Base-by-base conservation (phyloP, 2,329 filamentous ascomycete genomes). In the Macrophomina pseudophaseolina region DNA sequence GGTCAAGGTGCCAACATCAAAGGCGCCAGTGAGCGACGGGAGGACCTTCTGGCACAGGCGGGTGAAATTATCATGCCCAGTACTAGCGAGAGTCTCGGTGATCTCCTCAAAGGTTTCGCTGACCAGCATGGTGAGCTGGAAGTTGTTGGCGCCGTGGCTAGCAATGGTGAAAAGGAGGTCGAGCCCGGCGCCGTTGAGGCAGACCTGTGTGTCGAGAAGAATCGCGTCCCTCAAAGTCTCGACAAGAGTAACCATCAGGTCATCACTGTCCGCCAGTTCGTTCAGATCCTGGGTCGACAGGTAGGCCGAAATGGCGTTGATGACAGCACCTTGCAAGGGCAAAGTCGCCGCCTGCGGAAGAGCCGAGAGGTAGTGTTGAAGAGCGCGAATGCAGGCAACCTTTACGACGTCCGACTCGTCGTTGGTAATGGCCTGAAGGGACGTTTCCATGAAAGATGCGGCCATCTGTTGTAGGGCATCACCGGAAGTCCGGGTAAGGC, bases 91-190 rank as follows among this genome's bases (percentile, higher is more conserved):
- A 1, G 83, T 85, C 60, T 86, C 83, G 5, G 94, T 91, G 66
- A 97, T 89, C 51, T 95, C 92, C 77, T 98, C 94, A 74, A 99
- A 97, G 0, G 92, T 90, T 79, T 99, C 95, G 42, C 88, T 91
- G 30, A 98, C 91, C 62, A 97, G 83, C 81, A 94, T 90, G 0
- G 90, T 93, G 54, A 97, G 87, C 77, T 97, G 94, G 81, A 96
- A 97, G 80, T 97, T 98, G 68, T 87, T 88, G 0, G 94, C 92
- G 33, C 93, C 93, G 74, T 94, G 89, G 76, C 93, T 95, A 28
- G 93, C 94, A 68, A 98, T 88, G 64, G 91, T 87, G 80, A 99
- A 98, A 8, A 99, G 86, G 14, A 94, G 83, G 72, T 95, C 91
- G 5, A 97, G 83, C 28, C 94, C 92, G 53, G 90, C 87, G 12